phyloP scores from a whole-genome alignment of 768 basidiomycete genomes.

The Phanerochaete sordida region DNA sequence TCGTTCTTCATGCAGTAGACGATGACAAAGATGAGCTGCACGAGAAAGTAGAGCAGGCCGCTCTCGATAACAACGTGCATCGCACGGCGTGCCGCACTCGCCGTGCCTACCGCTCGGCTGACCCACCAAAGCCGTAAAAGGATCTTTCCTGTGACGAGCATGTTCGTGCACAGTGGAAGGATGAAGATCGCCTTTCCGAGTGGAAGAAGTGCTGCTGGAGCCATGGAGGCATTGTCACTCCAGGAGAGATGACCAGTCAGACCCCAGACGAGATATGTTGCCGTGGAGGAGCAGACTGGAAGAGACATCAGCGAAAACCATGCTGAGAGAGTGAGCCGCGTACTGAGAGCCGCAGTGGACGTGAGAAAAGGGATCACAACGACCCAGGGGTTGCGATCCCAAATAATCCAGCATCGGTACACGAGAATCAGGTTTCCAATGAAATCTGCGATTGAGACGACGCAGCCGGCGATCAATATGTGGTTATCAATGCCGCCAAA shows the following conservation, averaged over 20 bases:
- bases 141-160: conserved; percentile 39
- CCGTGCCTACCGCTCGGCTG: conserved; percentile 7
- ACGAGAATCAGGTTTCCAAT: conserved; percentile 32
- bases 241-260: background rate
- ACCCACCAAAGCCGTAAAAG: conserved; percentile 34
- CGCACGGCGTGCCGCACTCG: background rate
- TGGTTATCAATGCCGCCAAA: conserved; percentile 27
- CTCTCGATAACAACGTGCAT: conserved; percentile 33
- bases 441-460: conserved; percentile 34
- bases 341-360: background rate
- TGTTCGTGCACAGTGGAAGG: conserved; percentile 39
- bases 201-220: conserved; percentile 31
- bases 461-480: conserved; percentile 32
- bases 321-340: too few relatives aligned
- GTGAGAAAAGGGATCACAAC: conserved; percentile 32
- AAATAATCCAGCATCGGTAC: conserved; percentile 42
- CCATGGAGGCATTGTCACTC: conserved; percentile 11
- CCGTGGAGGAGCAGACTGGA: background rate
- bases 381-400: conserved; percentile 32
- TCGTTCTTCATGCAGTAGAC: conserved; percentile 33
- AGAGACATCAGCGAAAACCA: too few relatives aligned
- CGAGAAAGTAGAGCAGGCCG: conserved; percentile 34
- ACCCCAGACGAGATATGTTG: too few relatives aligned
- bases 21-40: conserved; percentile 36
- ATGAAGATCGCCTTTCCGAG: conserved; percentile 32